Evolutionary conservation across 2,329 filamentous ascomycete genomes (phyloP).

Genomic region (Metarhizium rileyi): DNA sequence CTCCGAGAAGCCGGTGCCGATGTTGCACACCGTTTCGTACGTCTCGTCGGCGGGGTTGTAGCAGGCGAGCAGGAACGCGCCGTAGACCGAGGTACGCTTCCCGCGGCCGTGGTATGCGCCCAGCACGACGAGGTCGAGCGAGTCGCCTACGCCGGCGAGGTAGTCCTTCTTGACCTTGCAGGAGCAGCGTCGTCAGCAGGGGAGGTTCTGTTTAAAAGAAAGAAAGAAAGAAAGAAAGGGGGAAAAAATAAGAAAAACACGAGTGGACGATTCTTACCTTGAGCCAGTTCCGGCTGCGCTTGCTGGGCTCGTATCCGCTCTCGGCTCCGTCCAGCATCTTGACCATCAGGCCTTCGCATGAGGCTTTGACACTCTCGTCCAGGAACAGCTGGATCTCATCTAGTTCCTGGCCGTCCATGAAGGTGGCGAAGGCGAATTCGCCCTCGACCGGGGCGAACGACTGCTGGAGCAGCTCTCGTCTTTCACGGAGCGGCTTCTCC

Average conservation of each 20-base stretch:
- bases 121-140: slow-evolving; percentile 88
- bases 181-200: background rate
- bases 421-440: slow-evolving; percentile 84
- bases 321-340: slow-evolving; percentile 96
- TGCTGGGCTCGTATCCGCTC: slow-evolving; percentile 91
- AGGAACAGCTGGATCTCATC: slow-evolving; percentile 89
- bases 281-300: slow-evolving; percentile 94
- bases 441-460: slow-evolving; percentile 74
- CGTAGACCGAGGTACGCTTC: slow-evolving; percentile 92
- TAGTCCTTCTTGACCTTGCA: slow-evolving; percentile 99
- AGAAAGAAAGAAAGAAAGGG: no score
- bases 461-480: slow-evolving; percentile 62
- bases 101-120: slow-evolving; percentile 92
- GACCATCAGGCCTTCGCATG: slow-evolving; percentile 96
- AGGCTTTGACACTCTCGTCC: slow-evolving; percentile 90
- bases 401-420: slow-evolving; percentile 76
- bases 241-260: no score
- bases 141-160: slow-evolving; percentile 85
- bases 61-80: slow-evolving; percentile 89
- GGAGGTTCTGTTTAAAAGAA: background rate
- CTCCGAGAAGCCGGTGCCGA: slow-evolving; percentile 94
- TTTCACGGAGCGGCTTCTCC: slow-evolving; percentile 74
- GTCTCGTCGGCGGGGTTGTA: slow-evolving; percentile 72
- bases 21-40: slow-evolving; percentile 97
- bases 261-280: slow-evolving; percentile 61